Evolutionary conservation across 2,329 filamentous ascomycete genomes (phyloP).

Genomic region (Xylaria sp.): DNA sequence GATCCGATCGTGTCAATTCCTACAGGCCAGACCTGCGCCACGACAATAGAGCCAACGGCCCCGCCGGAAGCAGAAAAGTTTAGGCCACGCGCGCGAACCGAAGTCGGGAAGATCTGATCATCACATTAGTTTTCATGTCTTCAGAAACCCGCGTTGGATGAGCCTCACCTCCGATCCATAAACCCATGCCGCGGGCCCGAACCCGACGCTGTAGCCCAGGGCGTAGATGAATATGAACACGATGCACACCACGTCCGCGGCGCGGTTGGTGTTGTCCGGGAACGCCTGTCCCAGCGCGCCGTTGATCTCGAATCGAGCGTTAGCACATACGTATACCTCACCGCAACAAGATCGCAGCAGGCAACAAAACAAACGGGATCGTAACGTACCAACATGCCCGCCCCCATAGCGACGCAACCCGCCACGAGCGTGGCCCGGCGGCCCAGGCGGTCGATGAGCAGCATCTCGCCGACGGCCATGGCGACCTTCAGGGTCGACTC

Average conservation of each 20-base stretch:
- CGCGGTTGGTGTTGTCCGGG: slow-evolving; percentile 50
- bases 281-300: slow-evolving; percentile 55
- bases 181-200: slow-evolving; percentile 61
- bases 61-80: slow-evolving; percentile 58
- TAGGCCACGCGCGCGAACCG: slow-evolving; percentile 58
- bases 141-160: background rate
- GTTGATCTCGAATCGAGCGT: slow-evolving; percentile 48
- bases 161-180: slow-evolving; percentile 57
- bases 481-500: slow-evolving; percentile 61
- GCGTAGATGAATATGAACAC: slow-evolving; percentile 62
- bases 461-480: slow-evolving; percentile 59
- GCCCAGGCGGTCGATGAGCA: slow-evolving; percentile 57
- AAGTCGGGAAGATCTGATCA: slow-evolving; percentile 57
- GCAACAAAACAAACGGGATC: background rate
- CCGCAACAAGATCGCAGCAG: too few relatives aligned
- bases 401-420: slow-evolving; percentile 55
- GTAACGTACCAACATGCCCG: slow-evolving; percentile 53
- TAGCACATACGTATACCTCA: background rate
- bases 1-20: slow-evolving; percentile 54
- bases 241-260: slow-evolving; percentile 54
- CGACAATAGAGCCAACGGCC: slow-evolving; percentile 58
- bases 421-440: slow-evolving; percentile 51
- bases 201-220: slow-evolving; percentile 60
- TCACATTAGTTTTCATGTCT: background rate
- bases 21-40: slow-evolving; percentile 58